These are phyloP conservation scores for Lentinula sp. DNA, from an alignment of 768 basidiomycete species.

Conservation along the genomic window DNA sequence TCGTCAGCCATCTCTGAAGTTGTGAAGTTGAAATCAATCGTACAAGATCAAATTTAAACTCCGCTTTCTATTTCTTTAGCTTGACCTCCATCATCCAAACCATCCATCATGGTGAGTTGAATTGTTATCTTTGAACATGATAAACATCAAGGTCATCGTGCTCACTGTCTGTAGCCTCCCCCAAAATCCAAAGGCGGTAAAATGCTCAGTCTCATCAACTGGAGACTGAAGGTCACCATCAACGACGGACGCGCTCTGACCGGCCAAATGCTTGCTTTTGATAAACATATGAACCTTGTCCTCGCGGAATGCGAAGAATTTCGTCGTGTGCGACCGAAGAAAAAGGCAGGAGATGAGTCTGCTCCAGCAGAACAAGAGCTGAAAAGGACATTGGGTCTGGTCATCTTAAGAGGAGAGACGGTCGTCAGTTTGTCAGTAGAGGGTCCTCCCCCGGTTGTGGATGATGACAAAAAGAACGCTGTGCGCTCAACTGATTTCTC, in stretches of 20 bases:
- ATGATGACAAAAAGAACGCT: slow-evolving; percentile 83
- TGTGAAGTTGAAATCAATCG: not conserved
- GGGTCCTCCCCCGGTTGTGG: slow-evolving; percentile 87
- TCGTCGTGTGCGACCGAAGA: slow-evolving; percentile 85
- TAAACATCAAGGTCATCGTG: not conserved
- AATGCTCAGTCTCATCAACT: slow-evolving; percentile 97
- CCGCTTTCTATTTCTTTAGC: not conserved
- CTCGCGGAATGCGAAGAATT: slow-evolving; percentile 99
- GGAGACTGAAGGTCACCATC: slow-evolving; percentile 94
- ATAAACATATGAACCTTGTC: slow-evolving; percentile 99
- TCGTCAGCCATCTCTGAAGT: not conserved
- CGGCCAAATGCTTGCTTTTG: slow-evolving; percentile 99
- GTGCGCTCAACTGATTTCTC: slow-evolving; percentile 35
- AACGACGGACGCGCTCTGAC: slow-evolving; percentile 95
- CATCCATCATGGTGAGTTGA: slow-evolving; percentile 6
- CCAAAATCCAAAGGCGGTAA: slow-evolving; percentile 98
- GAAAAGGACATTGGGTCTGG: slow-evolving; percentile 93
- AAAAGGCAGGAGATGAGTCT: slow-evolving; percentile 77
- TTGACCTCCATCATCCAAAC: not conserved
- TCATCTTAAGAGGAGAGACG: slow-evolving; percentile 93
- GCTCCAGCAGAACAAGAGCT: slow-evolving; percentile 78
- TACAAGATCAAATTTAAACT: not conserved
- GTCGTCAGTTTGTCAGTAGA: slow-evolving; percentile 94
- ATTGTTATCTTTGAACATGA: not conserved
- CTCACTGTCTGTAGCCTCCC: slow-evolving; percentile 47